Conservation (phyloP, 2,329 filamentous ascomycete genomes). For the Colletotrichum sp. region DNA sequence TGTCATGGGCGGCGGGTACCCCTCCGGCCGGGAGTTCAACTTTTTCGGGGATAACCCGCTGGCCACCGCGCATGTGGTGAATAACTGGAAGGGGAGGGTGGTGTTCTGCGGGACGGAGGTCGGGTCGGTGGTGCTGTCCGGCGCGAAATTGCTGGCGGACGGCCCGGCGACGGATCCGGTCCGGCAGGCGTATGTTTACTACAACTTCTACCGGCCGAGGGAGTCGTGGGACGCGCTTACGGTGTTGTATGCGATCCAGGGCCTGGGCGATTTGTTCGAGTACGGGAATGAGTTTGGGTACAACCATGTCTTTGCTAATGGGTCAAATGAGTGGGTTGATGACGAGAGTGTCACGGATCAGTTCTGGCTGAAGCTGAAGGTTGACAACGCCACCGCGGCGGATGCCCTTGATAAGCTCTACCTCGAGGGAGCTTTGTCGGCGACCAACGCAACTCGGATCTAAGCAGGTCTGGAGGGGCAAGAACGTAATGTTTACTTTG, state of each 20-base stretch:
- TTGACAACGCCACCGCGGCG: conserved; percentile 30
- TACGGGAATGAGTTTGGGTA: conserved; percentile 41
- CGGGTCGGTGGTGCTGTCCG: conserved; percentile 44
- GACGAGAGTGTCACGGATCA: conserved; percentile 39
- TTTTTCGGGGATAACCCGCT: conserved; percentile 45
- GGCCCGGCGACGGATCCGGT: conserved; percentile 37
- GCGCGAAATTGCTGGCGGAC: conserved; percentile 34
- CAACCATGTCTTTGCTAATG: conserved; percentile 42
- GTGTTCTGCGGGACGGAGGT: conserved; percentile 49
- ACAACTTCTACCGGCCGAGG: conserved; percentile 36
- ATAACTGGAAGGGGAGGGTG: conserved; percentile 44
- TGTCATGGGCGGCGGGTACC: conserved; percentile 56
- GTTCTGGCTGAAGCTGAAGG: conserved; percentile 40
- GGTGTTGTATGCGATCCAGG: conserved; percentile 41
- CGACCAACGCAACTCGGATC: neutral
- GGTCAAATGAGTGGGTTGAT: conserved; percentile 46
- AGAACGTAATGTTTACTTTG: neutral
- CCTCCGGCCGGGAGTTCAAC: conserved; percentile 52
- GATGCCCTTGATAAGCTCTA: conserved; percentile 31
- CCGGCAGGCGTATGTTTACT: conserved; percentile 42
- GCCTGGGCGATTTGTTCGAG: conserved; percentile 37
- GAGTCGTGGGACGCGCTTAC: conserved; percentile 48
- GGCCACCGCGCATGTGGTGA: conserved; percentile 46
- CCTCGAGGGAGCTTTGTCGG: conserved; percentile 25
- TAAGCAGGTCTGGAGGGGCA: neutral